These are phyloP conservation scores for Lenzites betulinus DNA, from an alignment of 768 basidiomycete species.

Conservation along the genomic window DNA sequence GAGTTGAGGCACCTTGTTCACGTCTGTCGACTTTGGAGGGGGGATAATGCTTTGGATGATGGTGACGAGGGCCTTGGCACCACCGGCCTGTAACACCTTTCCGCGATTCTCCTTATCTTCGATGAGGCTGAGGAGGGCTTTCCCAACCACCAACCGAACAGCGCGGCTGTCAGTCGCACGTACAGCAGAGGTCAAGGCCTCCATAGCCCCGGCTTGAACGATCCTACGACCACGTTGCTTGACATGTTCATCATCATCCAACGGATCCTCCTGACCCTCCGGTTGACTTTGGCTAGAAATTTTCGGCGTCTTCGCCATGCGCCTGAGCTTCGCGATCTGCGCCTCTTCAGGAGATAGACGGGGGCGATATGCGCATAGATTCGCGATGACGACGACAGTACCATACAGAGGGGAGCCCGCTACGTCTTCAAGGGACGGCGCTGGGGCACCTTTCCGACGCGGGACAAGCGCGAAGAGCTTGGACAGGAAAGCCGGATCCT, in stretches of 20 bases:
- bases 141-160: constrained; percentile 59
- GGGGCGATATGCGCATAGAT: constrained; percentile 72
- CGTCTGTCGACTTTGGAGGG: constrained; percentile 31
- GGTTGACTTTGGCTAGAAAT: constrained; percentile 17
- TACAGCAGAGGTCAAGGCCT: constrained; percentile 59
- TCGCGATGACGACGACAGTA: constrained; percentile 70
- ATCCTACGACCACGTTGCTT: constrained; percentile 57
- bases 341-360: constrained; percentile 77
- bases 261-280: constrained; percentile 13
- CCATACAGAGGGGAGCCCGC: constrained; percentile 73
- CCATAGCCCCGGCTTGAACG: constrained; percentile 63
- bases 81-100: constrained; percentile 74
- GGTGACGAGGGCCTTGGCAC: constrained; percentile 62
- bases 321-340: constrained; percentile 77
- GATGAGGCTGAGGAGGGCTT: constrained; percentile 66
- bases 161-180: constrained; percentile 63
- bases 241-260: constrained; percentile 72
- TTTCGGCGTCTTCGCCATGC: constrained; percentile 61
- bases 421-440: constrained; percentile 27
- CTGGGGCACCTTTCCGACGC: constrained; percentile 40
- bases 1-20: constrained; percentile 32
- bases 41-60: constrained; percentile 55
- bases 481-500: constrained; percentile 53
- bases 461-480: constrained; percentile 60
- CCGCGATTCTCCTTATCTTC: constrained; percentile 81